Conservation (phyloP, 306 rosid species). For the Cicer cuneatum region DNA sequence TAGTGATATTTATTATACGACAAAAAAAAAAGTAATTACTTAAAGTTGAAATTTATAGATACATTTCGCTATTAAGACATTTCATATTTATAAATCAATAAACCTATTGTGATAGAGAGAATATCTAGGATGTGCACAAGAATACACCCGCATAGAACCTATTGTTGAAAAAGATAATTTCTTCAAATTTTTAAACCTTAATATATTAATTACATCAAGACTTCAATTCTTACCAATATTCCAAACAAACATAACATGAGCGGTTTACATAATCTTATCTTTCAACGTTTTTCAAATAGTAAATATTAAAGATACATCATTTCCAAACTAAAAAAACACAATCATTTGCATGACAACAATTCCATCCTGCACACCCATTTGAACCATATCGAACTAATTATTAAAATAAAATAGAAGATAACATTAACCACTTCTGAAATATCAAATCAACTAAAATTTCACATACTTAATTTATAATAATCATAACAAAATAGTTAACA, state of each 20-base stretch:
- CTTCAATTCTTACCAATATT: background rate
- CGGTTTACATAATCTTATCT: conserved; percentile 33
- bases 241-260: background rate
- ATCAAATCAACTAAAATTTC: conserved; percentile 44
- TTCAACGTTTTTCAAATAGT: conserved; percentile 42
- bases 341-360: conserved; percentile 39
- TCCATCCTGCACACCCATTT: conserved; percentile 46
- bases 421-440: conserved; percentile 43
- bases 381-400: conserved; percentile 44
- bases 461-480: conserved; percentile 10
- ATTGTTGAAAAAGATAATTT: conserved; percentile 30
- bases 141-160: conserved; percentile 61
- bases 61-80: background rate
- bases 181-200: background rate
- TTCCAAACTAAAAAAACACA: conserved; percentile 42
- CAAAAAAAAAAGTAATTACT: no score
- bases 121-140: conserved; percentile 70
- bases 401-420: background rate
- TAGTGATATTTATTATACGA: no score
- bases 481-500: background rate
- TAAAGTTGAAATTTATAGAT: background rate
- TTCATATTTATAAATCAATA: background rate
- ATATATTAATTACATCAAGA: background rate
- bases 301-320: conserved; percentile 39
- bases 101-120: conserved; percentile 49